These are phyloP conservation scores for Pisolithus marmoratus DNA, from an alignment of 768 basidiomycete genomes.

Conservation along the genomic window DNA sequence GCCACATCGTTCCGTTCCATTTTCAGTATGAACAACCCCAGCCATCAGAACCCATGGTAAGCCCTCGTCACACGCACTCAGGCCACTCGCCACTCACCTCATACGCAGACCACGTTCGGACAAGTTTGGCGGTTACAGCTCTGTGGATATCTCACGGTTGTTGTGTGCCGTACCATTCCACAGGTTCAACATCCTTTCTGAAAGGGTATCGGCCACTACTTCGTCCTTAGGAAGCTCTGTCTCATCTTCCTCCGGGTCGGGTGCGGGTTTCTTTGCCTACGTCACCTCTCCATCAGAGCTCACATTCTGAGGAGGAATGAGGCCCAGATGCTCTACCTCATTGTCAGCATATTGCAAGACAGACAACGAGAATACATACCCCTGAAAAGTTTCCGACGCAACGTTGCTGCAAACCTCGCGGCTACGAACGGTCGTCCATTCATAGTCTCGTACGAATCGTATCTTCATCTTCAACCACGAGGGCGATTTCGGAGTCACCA, in stretches of 20 bases:
- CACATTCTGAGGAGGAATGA: conserved; percentile 66
- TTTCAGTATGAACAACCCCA: not conserved
- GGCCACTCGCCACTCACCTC: conserved; percentile 43
- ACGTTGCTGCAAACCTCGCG: conserved; percentile 73
- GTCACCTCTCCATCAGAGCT: conserved; percentile 36
- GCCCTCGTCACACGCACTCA: not conserved
- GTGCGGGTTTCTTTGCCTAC: conserved; percentile 77
- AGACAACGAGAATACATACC: conserved; percentile 37
- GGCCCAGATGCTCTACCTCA: conserved; percentile 73
- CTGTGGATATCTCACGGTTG: conserved; percentile 83
- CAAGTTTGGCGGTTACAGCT: conserved; percentile 78
- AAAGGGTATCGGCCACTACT: conserved; percentile 73
- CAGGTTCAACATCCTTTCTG: conserved; percentile 50
- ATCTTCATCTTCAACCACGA: conserved; percentile 87
- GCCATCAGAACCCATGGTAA: not conserved
- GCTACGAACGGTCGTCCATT: conserved; percentile 69
- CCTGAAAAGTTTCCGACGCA: conserved; percentile 79
- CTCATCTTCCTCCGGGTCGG: conserved; percentile 64
- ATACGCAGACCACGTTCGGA: conserved; percentile 74
- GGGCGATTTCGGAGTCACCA: conserved; percentile 91
- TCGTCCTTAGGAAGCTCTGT: conserved; percentile 51
- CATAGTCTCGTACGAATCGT: conserved; percentile 71
- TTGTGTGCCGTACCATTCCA: conserved; percentile 67
- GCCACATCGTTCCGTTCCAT: not conserved
- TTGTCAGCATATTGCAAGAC: conserved; percentile 1